Evolutionary conservation across 495 filamentous ascomycete species (phyloP), one percentile per base, ranked within the genome.

Genomic region (Neurospora sp.): DNA sequence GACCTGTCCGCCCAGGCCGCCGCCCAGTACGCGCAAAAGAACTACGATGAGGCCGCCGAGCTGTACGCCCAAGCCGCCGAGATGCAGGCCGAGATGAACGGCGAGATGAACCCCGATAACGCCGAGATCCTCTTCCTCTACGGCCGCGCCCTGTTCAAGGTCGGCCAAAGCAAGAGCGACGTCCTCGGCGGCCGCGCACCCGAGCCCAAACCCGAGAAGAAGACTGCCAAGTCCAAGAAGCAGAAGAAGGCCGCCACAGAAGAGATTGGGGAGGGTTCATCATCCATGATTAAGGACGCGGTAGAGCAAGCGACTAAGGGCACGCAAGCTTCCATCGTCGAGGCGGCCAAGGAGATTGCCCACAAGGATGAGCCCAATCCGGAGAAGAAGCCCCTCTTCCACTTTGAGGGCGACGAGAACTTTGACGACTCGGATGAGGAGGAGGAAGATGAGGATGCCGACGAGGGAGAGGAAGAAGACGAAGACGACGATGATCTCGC

Each of bases 71-170:
- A 92, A 72, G 96, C 96, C 20, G 91, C 92, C 47, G 94, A 96
- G 79, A 84, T 98, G 73, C 96, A 99, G 79, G 93, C 93, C 69
- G 88, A 92, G 80, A 85, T 97, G 78, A 93, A 98, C 82, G 96
- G 95, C 78, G 96, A 98, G 82, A 88, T 96, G 85, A 90, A 89
- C 61, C 87, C 92, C 6, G 89, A 92, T 40, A 98, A 99, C 75
- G 95, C 94, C 18, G 94, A 97, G 77, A 85, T 99, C 39, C 89
- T 98, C 18, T 99, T 94, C 80, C 87, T 91, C 70, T 99, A 99
- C 82, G 96, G 96, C 20, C 92, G 94, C 77, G 91, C 92, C 47
- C 86, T 98, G 18, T 97, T 96, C 85, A 92, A 95, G 78, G 92
- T 97, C 72, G 96, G 94, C 22, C 91, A 98, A 75, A 91, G 88